phyloP scores from a whole-genome alignment of 208 protist genomes.

The Herpetomonas samuelpessoai region DNA sequence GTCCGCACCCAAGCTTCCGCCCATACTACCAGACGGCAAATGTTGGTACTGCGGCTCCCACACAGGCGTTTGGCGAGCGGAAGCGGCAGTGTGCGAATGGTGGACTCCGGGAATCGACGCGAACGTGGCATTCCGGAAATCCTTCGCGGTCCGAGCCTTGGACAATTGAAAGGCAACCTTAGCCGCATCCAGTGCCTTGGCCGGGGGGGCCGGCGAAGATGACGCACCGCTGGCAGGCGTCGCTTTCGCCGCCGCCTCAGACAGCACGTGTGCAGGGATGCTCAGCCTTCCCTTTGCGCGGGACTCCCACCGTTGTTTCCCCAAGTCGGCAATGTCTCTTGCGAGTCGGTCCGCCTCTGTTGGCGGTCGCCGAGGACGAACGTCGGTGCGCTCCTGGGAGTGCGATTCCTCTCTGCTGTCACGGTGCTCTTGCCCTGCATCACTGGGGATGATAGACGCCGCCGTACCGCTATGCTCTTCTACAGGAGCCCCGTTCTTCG shows the following conservation, averaged over 20 bases:
- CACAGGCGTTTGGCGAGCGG: neutral
- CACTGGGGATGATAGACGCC: too few species aligned
- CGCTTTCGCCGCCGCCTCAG: neutral
- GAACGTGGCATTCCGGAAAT: neutral
- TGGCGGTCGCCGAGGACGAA: neutral
- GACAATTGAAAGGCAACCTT: neutral
- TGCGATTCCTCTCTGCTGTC: too few species aligned
- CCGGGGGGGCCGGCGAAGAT: neutral
- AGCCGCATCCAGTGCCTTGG: neutral
- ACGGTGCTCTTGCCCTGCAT: too few species aligned
- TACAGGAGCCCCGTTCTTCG: too few species aligned
- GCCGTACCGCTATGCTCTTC: too few species aligned
- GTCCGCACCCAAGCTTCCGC: neutral
- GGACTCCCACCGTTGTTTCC: slow-evolving; percentile 4
- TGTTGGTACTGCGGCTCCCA: neutral
- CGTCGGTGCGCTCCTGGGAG: too few species aligned
- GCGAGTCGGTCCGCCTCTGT: slow-evolving; percentile 22
- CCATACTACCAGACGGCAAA: too few species aligned
- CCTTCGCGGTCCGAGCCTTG: neutral
- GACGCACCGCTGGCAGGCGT: neutral
- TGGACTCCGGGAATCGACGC: too few species aligned
- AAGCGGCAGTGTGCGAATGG: too few species aligned
- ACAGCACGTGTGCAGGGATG: slow-evolving; percentile 3
- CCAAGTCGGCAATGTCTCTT: slow-evolving; percentile 30
- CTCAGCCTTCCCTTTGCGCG: slow-evolving; percentile 5